Conservation (phyloP, 164 flowering plant genomes). For the Dillenia suffruticosa region DNA sequence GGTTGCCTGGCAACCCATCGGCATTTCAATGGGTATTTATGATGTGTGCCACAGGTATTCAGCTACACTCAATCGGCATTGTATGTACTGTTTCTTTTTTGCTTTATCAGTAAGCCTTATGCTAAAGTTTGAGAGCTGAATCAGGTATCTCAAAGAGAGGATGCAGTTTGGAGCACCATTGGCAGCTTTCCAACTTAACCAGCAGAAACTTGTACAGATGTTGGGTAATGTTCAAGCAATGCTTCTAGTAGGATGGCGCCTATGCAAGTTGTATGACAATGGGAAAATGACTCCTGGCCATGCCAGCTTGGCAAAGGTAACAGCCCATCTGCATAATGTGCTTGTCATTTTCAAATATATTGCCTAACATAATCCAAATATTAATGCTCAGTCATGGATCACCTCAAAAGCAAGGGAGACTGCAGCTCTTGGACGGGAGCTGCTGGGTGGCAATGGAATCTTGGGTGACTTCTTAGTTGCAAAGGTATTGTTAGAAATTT, state of each 20-base stretch:
- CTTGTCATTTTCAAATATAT: no score
- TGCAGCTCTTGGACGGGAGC: constrained; percentile 77
- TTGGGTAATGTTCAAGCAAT: constrained; percentile 90
- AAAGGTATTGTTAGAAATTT: constrained; percentile 44
- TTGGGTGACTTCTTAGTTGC: constrained; percentile 86
- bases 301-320: constrained; percentile 95
- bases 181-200: constrained; percentile 91
- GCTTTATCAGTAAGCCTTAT: not conserved
- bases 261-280: constrained; percentile 84
- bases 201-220: constrained; percentile 90
- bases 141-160: constrained; percentile 86
- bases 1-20: constrained; percentile 99
- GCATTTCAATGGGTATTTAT: constrained; percentile 90
- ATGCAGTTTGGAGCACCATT: constrained; percentile 96
- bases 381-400: constrained; percentile 72
- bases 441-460: constrained; percentile 98
- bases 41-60: constrained; percentile 94
- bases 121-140: constrained; percentile 8
- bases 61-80: not conserved
- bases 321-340: no score
- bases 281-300: constrained; percentile 94
- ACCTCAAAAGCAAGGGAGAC: constrained; percentile 78
- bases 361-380: constrained; percentile 1
- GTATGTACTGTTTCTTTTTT: not conserved
- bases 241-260: constrained; percentile 92